Evolutionary conservation across 2,329 filamentous ascomycete species (phyloP), one percentile per base, ranked within the genome.

Genomic region (Xylariaceae sp.): DNA sequence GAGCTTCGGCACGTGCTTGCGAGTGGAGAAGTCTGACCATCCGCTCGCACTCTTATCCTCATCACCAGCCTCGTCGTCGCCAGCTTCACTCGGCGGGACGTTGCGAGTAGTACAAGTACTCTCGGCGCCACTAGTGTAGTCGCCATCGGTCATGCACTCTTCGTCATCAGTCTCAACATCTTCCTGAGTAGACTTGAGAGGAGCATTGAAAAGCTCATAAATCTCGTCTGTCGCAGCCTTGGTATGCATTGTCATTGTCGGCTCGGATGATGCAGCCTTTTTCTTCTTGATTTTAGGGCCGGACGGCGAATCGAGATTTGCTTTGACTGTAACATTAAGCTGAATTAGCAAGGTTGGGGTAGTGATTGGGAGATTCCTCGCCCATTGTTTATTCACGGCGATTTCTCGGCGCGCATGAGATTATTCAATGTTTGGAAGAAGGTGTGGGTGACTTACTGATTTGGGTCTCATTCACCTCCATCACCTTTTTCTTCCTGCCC

Each of bases 201-300:
- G 92, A 47, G 93, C 87, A 60, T 93, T 97, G 69, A 97, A 98
- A 38, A 98, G 88, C 47, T 90, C 90, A 60, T 97, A 97, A 42
- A 98, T 96, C 57, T 98, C 93, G 57, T 97, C 91, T 51, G 92
- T 96, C 4, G 93, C 93, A 54, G 93, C 92, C 57, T 82, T 88
- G 11, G 93, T 98, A 62, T 97, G 90, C 54, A 98, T 80, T 1
- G 93, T 98, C 91, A 98, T 96, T 2, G 93, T 98, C n/a, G 91
- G 88, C 66, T 97, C 92, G 41, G 77, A 72, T 2, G 76, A 68
- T 2, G 56, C 55, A 27, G 49, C 58, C 44, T 83, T 83, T 64
- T 86, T 93, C 65, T 88, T 88, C 53, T 84, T 86, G 44, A 92
- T 76, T 66, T 94, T 97, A 4, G 82, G 83, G n/a, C 83, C 80